Base-by-base conservation (phyloP, 352 stramenopile species). In the Pythium sukuiense region DNA sequence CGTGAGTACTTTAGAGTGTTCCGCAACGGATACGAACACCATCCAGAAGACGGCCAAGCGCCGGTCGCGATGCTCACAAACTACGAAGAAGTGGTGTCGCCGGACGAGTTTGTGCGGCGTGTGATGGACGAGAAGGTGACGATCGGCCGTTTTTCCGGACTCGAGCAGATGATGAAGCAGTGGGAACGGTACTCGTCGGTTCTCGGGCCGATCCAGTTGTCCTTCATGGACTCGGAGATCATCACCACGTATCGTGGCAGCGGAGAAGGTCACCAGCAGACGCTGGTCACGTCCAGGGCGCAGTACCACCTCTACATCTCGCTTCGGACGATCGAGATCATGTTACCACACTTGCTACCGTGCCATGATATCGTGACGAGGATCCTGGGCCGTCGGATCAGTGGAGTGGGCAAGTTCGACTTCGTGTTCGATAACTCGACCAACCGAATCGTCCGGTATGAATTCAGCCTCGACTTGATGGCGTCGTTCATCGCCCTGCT, bases 1-100 rank as follows among this genome's bases (percentile, higher is more conserved):
- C 63, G 68, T 48, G 80, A 89, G 56, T 90, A 90, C 46, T 78
- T 83, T 61, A 74, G 65, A 4, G 71, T 90, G 30, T 89, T 89
- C 53, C 64, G 78, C 55, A 70, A 81, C 43, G 82, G 82, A 2
- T 90, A 85, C 52, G 59, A 70, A 61, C 18, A 29, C 48, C n/a
- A 61, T 59, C 27, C 45, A 26, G 29, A 50, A 46, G 16, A 60
- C 1, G 37, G 52, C 20, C 58, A 30, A 27, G 37, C 7, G 18
- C 57, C 16, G n/a, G 5, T 50, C 18, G 30, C 45, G 18, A 37
- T 56, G 52, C 37, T 53, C 27, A 57, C 16, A 5, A 49, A 27
- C 9, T 16, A 41, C 13, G 18, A 33, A 5, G 49, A 33, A 27
- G 35, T 20, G 0, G 6, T 26, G 6, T 37, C 55, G 26, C 58